phyloP scores from a whole-genome alignment of 208 protist genomes.

The Entamoeba dispar region DNA sequence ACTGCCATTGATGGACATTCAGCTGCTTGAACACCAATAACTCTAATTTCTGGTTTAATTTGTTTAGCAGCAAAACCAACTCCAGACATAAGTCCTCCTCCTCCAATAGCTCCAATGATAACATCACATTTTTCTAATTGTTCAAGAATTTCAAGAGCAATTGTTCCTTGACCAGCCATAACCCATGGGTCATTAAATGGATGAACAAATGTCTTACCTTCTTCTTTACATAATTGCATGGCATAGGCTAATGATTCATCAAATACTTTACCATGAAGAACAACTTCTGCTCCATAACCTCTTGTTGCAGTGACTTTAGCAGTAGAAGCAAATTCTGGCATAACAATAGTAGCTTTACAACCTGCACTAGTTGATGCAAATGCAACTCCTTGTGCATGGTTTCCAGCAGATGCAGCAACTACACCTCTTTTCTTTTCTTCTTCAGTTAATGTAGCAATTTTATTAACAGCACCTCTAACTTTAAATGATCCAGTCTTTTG shows the following conservation, averaged over 20 bases:
- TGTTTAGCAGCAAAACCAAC: not conserved
- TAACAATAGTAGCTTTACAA: conserved; percentile 1
- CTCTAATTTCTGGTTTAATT: not conserved
- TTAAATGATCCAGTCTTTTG: conserved; percentile 16
- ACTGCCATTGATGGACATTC: not conserved
- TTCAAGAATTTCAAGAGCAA: not conserved
- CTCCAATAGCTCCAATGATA: conserved; percentile 6
- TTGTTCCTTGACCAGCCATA: conserved; percentile 12
- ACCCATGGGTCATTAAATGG: conserved; percentile 2
- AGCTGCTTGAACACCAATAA: conserved; percentile 2
- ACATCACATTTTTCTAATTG: not conserved
- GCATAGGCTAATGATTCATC: not conserved
- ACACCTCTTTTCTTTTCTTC: not conserved
- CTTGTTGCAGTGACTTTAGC: not conserved
- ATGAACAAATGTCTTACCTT: not conserved
- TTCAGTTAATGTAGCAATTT: not conserved
- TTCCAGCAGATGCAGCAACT: conserved; percentile 10
- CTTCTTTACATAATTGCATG: not conserved
- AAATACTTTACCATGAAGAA: conserved; percentile 1
- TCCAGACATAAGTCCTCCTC: conserved; percentile 5
- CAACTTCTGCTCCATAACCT: conserved; percentile 2
- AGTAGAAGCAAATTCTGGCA: not conserved
- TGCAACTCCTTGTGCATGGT: conserved; percentile 13
- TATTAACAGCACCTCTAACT: conserved; percentile 5
- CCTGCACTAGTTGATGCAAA: not conserved